phyloP scores from a whole-genome alignment of 306 rosid genomes.

The Ceratonia siliqua region DNA sequence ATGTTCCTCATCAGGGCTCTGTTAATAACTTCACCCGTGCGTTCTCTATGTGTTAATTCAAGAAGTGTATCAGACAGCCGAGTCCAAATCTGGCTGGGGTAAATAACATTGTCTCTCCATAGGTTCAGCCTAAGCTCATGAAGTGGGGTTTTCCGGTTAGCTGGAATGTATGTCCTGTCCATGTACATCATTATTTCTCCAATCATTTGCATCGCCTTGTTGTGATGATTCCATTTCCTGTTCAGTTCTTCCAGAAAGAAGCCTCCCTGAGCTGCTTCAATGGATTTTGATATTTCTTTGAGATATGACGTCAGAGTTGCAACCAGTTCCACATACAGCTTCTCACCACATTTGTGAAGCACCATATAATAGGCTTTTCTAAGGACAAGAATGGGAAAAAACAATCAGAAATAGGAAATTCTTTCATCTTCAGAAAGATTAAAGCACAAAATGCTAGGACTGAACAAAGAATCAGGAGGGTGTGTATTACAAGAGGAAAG shows the following conservation, averaged over 20 bases:
- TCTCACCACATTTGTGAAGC: slow-evolving; percentile 66
- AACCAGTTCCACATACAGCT: slow-evolving; percentile 56
- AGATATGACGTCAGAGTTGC: slow-evolving; percentile 56
- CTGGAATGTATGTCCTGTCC: slow-evolving; percentile 68
- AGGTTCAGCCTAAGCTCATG: slow-evolving; percentile 64
- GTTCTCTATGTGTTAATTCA: slow-evolving; percentile 52
- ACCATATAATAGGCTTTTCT: slow-evolving; percentile 71
- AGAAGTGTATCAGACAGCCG: slow-evolving; percentile 54
- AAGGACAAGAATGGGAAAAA: too few relatives aligned
- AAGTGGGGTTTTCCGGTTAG: slow-evolving; percentile 26
- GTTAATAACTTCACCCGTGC: slow-evolving; percentile 59
- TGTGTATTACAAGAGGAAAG: too few relatives aligned
- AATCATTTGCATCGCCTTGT: slow-evolving; percentile 66
- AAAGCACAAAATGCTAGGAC: too few relatives aligned
- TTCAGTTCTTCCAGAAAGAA: slow-evolving; percentile 62
- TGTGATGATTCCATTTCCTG: slow-evolving; percentile 62
- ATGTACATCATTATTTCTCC: slow-evolving; percentile 69
- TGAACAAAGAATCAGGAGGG: too few relatives aligned
- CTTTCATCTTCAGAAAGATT: too few relatives aligned
- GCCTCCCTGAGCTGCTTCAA: slow-evolving; percentile 62
- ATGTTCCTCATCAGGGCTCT: slow-evolving; percentile 39
- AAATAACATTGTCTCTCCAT: slow-evolving; percentile 60
- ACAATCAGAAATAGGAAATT: too few relatives aligned
- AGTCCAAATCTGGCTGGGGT: slow-evolving; percentile 49
- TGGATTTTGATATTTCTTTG: slow-evolving; percentile 54